phyloP scores from a whole-genome alignment of 2,329 filamentous ascomycete species.

The Proliferodiscus dingleyae region DNA sequence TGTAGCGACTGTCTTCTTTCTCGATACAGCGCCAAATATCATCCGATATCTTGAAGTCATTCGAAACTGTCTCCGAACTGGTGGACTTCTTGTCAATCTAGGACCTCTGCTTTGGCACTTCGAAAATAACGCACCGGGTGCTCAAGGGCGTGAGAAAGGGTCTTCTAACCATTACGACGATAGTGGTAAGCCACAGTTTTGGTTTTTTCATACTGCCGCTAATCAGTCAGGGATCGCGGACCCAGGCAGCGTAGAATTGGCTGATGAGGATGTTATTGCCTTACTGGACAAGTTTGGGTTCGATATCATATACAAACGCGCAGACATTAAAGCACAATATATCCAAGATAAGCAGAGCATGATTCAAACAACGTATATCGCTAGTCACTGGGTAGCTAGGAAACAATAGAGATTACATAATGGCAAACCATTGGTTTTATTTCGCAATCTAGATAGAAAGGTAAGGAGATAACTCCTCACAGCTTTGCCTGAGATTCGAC shows the following conservation, averaged over 20 bases:
- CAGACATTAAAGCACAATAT: constrained; percentile 68
- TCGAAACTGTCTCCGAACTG: constrained; percentile 66
- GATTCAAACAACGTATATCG: constrained; percentile 76
- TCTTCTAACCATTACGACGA: constrained; percentile 47
- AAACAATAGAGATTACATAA: constrained; percentile 47
- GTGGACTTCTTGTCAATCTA: constrained; percentile 82
- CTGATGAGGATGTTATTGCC: constrained; percentile 78
- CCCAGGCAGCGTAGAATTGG: constrained; percentile 84
- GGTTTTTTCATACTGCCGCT: constrained; percentile 1
- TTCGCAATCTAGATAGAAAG: constrained; percentile 1
- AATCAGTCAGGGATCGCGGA: constrained; percentile 66
- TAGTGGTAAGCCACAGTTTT: constrained; percentile 31
- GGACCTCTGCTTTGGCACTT: constrained; percentile 96
- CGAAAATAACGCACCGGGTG: constrained; percentile 64
- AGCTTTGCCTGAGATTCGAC: constrained; percentile 21
- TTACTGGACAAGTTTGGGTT: constrained; percentile 76
- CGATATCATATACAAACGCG: constrained; percentile 58
- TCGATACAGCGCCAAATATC: constrained; percentile 92
- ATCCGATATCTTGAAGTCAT: constrained; percentile 87
- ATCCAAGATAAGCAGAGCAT: constrained; percentile 83
- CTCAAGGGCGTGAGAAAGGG: constrained; percentile 43
- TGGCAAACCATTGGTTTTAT: constrained; percentile 1
- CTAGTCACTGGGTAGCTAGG: constrained; percentile 79
- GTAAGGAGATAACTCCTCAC: too few species aligned
- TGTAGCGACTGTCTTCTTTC: constrained; percentile 88